Base-by-base conservation (phyloP, 2,329 filamentous ascomycete species). In the Venturia asperata region DNA sequence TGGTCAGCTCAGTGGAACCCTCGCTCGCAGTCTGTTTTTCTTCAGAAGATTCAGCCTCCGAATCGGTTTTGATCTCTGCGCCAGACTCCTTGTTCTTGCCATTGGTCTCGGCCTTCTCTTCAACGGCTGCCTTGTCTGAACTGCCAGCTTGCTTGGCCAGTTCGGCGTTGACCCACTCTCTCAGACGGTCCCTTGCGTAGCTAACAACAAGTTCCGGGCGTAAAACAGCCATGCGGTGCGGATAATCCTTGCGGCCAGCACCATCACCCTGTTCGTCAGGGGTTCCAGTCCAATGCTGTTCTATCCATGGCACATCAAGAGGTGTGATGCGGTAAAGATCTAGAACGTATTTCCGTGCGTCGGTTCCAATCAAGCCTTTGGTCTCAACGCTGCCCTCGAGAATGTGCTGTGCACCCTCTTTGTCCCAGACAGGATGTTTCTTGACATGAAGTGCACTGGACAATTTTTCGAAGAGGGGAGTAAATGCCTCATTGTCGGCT, bases 361-460 rank as follows among this genome's bases (percentile, higher is more conserved):
- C 94, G 0, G 94, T 99, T 61, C 94, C 94, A 71, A 99, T 82
- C n/a, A 99, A 81, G 64, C 94, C 94, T 81, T 99, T 99, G 64
- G 94, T 99, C 78, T 99, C 94, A 17, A 99, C 92, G 72, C 92
- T 97, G 49, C 90, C 91, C 76, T 97, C 93, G 3, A 99, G 82
- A 68, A 97, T 91, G 72, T 96, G 92, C 67, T 89, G 86, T 77
- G 92, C 89, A 70, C 87, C 86, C 71, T 96, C 91, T 82, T 97
- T 97, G 77, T 99, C 94, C 94, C 94, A 99, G 4, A 99, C 95
- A 56, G 92, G 82, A 75, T 99, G 94, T 78, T 89, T 89, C 84
- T 97, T 97, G 66, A 97, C 90, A 70, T 89, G 90, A 72, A 97
- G 83, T 2, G 91, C 86, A 77, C 93, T 92, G 55, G 93, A 97